Evolutionary conservation across 2,329 filamentous ascomycete genomes (phyloP), one percentile per base, ranked within the genome.

Genomic region (Chrysosporium keratinophilum): DNA sequence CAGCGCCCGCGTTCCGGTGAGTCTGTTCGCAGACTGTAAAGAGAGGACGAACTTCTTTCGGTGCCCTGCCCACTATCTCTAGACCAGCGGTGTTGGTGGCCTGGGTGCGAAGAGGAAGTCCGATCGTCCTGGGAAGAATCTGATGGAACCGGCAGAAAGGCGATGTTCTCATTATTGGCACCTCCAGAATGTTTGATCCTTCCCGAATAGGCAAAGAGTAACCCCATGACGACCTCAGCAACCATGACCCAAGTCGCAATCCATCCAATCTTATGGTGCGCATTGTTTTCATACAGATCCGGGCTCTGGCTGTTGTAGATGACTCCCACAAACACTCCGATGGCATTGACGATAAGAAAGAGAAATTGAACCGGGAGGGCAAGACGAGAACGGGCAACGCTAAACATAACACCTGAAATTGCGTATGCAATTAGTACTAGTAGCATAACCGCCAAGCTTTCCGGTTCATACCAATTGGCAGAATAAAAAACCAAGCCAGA

Each of bases 191-290:
- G 41, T 58, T 62, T 70, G 54, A 76, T 66, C 20, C 69, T 69
- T 14, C 77, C 76, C 3, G 78, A 76, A 57, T 85, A 79, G 41
- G 77, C 72, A 50, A 82, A 82, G 45, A 88, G 70, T 52, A 88
- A 66, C 47, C 81, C 80, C 65, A 95, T 73, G 39, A 85, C 62
- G 14, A 85, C 77, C 71, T 95, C 91, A 0, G 78, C 81, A 50
- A 76, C 76, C 10, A 86, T 76, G 3, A 90, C 74, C 75, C 81
- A 85, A 2, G 85, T 91, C 31, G 85, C 77, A 41, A 87, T 76
- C 91, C 91, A 97, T 52, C 89, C 89, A 42, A 91, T 78, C 67
- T 87, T 89, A 72, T 89, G 83, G 68, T 96, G 90, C n/a, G 85
- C 80, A 65, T 95, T 95, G 65, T 86, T 84, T 33, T 83, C 82